Evolutionary conservation across 495 filamentous ascomycete genomes (phyloP).

Genomic region (Penicillium pulvis): DNA sequence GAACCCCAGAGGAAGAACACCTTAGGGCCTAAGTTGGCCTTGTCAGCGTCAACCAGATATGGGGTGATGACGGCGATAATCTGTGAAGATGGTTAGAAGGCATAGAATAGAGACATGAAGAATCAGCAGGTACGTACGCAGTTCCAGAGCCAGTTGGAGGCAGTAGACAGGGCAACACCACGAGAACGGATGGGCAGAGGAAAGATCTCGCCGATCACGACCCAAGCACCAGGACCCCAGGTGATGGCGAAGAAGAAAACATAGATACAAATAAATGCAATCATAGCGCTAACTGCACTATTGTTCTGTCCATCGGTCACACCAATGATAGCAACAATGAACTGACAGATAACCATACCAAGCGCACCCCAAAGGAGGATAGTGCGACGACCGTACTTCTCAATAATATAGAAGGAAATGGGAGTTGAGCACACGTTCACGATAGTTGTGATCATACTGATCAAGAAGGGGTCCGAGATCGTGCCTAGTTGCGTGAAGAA

Average conservation of each 20-base stretch:
- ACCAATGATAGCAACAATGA: constrained; percentile 61
- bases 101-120: not conserved
- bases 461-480: constrained; percentile 65
- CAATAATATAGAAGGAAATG: constrained; percentile 71
- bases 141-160: constrained; percentile 86
- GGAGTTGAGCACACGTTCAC: constrained; percentile 70
- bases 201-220: constrained; percentile 81
- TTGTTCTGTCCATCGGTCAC: constrained; percentile 42
- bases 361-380: constrained; percentile 71
- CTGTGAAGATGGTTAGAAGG: not conserved
- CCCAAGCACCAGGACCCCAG: constrained; percentile 78
- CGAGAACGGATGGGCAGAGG: constrained; percentile 75
- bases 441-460: constrained; percentile 63
- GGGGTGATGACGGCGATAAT: constrained; percentile 69
- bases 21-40: constrained; percentile 68
- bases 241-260: constrained; percentile 81
- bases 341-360: constrained; percentile 61
- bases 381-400: constrained; percentile 71
- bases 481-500: constrained; percentile 62
- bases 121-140: constrained; percentile 16
- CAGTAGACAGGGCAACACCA: constrained; percentile 73
- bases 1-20: constrained; percentile 87
- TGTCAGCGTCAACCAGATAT: constrained; percentile 65
- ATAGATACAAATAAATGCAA: constrained; percentile 81
- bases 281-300: constrained; percentile 35